A percentile compares a stretch with the other conserved stretches of the same genome.
These are phyloP conservation scores for Pogostemon cablin DNA, from an alignment of 257 asterid species.

Conservation along the genomic window DNA sequence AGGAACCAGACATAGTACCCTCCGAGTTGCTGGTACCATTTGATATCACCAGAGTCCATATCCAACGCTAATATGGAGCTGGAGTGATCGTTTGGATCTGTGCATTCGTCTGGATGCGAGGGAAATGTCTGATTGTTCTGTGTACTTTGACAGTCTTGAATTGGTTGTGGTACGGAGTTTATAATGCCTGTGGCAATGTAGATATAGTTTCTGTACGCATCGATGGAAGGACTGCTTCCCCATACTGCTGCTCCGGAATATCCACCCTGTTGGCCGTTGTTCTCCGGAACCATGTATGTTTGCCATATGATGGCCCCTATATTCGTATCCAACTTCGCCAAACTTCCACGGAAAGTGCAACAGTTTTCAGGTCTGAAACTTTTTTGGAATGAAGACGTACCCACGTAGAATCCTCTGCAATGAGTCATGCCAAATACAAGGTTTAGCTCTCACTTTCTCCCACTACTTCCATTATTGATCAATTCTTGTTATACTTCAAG, in stretches of 20 bases:
- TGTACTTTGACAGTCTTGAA: conserved; percentile 42
- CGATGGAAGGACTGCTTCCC: conserved; percentile 68
- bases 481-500: not conserved
- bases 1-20: conserved; percentile 54
- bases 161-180: conserved; percentile 42
- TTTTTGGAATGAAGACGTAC: conserved; percentile 51
- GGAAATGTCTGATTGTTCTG: conserved; percentile 42
- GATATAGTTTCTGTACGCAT: conserved; percentile 38
- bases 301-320: conserved; percentile 51
- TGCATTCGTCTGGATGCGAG: conserved; percentile 37
- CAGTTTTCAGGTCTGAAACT: conserved; percentile 37
- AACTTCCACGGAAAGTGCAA: conserved; percentile 62
- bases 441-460: not conserved
- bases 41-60: conserved; percentile 39
- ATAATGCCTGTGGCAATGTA: conserved; percentile 61
- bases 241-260: conserved; percentile 58
- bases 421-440: not conserved
- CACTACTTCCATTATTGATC: not conserved
- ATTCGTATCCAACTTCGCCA: conserved; percentile 43
- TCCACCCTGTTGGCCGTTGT: conserved; percentile 38
- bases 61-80: conserved; percentile 48
- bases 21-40: conserved; percentile 52
- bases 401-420: conserved; percentile 40
- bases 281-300: conserved; percentile 50
- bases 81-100: conserved; percentile 45